Conservation (phyloP, 371 early-diverging fungal species). For the Cokeromyces recurvatus region DNA sequence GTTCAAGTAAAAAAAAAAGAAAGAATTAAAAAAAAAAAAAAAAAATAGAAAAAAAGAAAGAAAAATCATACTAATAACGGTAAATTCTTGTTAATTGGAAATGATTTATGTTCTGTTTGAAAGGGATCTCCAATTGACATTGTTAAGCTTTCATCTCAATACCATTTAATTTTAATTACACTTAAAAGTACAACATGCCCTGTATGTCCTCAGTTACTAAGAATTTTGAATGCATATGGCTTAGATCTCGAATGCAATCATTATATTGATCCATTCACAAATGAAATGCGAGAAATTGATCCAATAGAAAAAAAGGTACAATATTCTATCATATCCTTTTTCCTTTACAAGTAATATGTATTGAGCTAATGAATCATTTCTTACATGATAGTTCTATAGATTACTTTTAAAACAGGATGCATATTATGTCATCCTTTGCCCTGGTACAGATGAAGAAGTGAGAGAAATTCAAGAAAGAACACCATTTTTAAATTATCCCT, state of each 20-base stretch:
- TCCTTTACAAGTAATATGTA: too few species aligned
- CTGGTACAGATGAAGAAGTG: constrained; percentile 25
- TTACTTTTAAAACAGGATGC: constrained; percentile 33
- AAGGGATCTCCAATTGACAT: constrained; percentile 31
- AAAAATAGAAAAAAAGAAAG: too few species aligned
- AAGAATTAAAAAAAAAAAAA: neutral
- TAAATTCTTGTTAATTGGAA: neutral
- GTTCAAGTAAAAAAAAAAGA: constrained; percentile 18
- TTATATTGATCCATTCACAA: constrained; percentile 32
- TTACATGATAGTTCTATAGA: constrained; percentile 22
- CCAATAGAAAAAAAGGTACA: constrained; percentile 18
- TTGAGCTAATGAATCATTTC: too few species aligned
- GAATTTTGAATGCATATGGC: constrained; percentile 37
- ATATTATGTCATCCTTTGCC: constrained; percentile 39
- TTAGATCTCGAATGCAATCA: constrained; percentile 16
- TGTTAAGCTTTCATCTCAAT: constrained; percentile 15
- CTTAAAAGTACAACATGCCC: constrained; percentile 29
- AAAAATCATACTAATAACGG: too few species aligned
- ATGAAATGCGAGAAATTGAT: constrained; percentile 12
- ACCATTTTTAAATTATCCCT: constrained; percentile 33
- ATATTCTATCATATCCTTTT: too few species aligned
- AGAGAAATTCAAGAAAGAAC: constrained; percentile 20
- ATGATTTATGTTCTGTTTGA: neutral
- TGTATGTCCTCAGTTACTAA: constrained; percentile 32
- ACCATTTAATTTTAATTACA: constrained; percentile 32